Conservation (phyloP, 2,329 filamentous ascomycete genomes). For the Neofusicoccum cordaticola region DNA sequence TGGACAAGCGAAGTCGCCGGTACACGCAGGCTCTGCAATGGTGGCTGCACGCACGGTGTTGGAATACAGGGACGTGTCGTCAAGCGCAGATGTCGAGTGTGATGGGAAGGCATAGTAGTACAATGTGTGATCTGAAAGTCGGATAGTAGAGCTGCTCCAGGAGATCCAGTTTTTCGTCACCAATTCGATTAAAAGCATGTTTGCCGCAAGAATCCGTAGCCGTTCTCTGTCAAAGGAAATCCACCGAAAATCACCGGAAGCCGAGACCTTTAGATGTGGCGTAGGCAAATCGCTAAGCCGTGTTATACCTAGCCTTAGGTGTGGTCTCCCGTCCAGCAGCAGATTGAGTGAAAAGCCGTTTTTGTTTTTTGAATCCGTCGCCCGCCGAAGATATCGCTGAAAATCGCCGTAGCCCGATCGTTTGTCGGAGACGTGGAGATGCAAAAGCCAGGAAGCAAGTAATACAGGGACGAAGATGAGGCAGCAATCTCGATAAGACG, state of each 20-base stretch:
- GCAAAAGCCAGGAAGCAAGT: constrained; percentile 17
- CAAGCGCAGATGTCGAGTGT: constrained; percentile 15
- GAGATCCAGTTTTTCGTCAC: constrained; percentile 19
- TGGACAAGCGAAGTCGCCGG: constrained; percentile 2
- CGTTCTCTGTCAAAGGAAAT: constrained; percentile 34
- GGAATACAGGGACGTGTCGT: constrained; percentile 9
- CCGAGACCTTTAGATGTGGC: constrained; percentile 16
- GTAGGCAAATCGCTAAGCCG: constrained; percentile 13
- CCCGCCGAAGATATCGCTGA: constrained; percentile 14
- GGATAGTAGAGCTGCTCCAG: constrained; percentile 17
- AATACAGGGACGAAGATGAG: constrained; percentile 17
- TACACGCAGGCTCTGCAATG: constrained; percentile 9
- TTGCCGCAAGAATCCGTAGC: constrained; percentile 17
- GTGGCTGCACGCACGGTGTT: constrained; percentile 15
- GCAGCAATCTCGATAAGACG: constrained; percentile 13
- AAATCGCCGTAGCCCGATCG: constrained; percentile 14
- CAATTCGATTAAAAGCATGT: constrained; percentile 19
- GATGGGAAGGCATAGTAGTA: constrained; percentile 42
- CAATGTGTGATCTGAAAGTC: constrained; percentile 32
- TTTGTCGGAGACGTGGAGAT: not conserved
- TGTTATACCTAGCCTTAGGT: constrained; percentile 15
- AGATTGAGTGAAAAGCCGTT: constrained; percentile 12
- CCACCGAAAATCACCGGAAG: constrained; percentile 27
- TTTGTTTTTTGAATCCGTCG: constrained; percentile 15
- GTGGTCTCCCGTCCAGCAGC: constrained; percentile 14